Evolutionary conservation across 73 alveolate species (phyloP).

Genomic region (Paramecium octaurelia): DNA sequence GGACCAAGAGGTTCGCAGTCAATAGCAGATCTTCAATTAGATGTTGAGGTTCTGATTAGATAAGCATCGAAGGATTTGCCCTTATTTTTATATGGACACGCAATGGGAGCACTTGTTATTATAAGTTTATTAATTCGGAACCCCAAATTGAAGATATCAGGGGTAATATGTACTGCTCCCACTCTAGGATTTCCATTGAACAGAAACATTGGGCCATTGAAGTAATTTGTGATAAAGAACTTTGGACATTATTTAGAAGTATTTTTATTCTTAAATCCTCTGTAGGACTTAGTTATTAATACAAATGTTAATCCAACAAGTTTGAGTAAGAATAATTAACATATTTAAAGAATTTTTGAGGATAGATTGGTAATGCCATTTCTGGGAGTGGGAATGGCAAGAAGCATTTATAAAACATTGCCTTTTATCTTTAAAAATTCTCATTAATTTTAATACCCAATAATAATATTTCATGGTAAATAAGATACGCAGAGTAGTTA

Average conservation of each 20-base stretch:
- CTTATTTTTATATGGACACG: conserved; percentile 80
- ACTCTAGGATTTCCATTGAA: conserved; percentile 53
- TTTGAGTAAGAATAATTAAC: conserved; percentile 50
- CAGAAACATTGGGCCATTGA: conserved; percentile 45
- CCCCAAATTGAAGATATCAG: conserved; percentile 67
- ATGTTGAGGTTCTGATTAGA: conserved; percentile 67
- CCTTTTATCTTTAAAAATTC: not conserved
- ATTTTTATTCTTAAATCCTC: not conserved
- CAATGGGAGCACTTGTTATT: conserved; percentile 83
- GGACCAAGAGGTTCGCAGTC: conserved; percentile 68
- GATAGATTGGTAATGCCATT: conserved; percentile 59
- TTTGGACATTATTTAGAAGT: conserved; percentile 60
- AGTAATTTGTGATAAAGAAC: not conserved
- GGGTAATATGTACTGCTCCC: conserved; percentile 63
- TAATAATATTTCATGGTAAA: conserved; percentile 50
- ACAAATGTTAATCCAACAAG: conserved; percentile 53
- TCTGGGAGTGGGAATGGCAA: conserved; percentile 57
- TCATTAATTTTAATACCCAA: not conserved
- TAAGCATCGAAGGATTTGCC: conserved; percentile 73
- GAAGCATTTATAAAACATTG: conserved; percentile 48
- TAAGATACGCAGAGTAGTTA: conserved; percentile 35
- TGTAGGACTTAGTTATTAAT: conserved; percentile 51
- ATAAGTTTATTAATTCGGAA: conserved; percentile 72
- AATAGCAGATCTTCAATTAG: conserved; percentile 65
- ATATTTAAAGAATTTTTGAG: conserved; percentile 48